Percentiles rank a stretch among this genome's conserved stretches.
These are phyloP conservation scores for Rhynchosporium graminicola DNA, from an alignment of 2,329 filamentous ascomycete genomes.

Conservation along the genomic window DNA sequence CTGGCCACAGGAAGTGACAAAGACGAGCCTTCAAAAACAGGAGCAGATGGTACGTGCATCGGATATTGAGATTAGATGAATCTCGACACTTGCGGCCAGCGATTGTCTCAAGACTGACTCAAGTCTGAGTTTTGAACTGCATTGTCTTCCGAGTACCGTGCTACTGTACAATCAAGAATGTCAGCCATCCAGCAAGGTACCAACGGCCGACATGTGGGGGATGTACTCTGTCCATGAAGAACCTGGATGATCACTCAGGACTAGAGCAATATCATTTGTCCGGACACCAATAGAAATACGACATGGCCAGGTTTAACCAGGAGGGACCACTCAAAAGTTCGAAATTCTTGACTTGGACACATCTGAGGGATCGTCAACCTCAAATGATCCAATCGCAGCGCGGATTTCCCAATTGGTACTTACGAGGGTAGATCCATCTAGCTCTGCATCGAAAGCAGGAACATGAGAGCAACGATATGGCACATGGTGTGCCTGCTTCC, in stretches of 20 bases:
- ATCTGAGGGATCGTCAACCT: conserved; percentile 15
- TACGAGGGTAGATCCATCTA: conserved; percentile 31
- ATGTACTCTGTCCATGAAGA: not conserved
- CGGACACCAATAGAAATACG: conserved; percentile 22
- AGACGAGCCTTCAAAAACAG: not conserved
- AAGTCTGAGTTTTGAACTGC: not conserved
- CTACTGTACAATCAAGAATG: not conserved
- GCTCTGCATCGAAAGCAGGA: conserved; percentile 26
- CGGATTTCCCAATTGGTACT: conserved; percentile 28
- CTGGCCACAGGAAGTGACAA: conserved; percentile 12
- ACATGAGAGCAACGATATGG: conserved; percentile 24
- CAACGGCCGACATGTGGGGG: not conserved
- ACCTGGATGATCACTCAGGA: conserved; percentile 1
- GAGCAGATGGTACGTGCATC: conserved; percentile 17
- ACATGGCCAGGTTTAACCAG: conserved; percentile 22
- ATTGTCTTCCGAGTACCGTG: not conserved
- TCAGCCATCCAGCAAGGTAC: not conserved
- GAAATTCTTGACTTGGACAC: conserved; percentile 10
- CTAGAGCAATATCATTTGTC: conserved; percentile 16
- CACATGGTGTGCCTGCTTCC: conserved; percentile 25
- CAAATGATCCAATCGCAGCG: conserved; percentile 20
- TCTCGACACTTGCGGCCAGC: not conserved
- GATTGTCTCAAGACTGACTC: not conserved
- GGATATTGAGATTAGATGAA: not conserved
- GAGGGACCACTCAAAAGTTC: not conserved